Conservation (phyloP, 345 rosid genomes). For the Hypericum perforatum region DNA sequence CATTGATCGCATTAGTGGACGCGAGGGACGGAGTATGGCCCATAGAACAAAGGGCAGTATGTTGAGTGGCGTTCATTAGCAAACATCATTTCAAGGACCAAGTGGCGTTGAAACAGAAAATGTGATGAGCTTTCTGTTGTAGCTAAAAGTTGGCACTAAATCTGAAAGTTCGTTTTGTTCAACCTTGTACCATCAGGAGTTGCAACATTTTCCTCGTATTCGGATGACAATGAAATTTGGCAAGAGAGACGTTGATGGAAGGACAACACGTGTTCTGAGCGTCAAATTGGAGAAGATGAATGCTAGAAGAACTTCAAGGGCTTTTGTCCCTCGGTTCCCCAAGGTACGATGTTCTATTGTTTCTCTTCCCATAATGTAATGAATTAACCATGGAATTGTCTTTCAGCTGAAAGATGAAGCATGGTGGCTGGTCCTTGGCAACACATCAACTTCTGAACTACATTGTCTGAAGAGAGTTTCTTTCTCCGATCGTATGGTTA, state of each 20-base stretch:
- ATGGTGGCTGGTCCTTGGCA: constrained; percentile 92
- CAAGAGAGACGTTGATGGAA: constrained; percentile 34
- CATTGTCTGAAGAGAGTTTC: constrained; percentile 88
- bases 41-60: too few species aligned
- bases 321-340: constrained; percentile 77
- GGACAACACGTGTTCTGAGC: constrained; percentile 31
- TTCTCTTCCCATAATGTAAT: constrained; percentile 2
- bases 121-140: too few species aligned
- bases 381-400: constrained; percentile 11
- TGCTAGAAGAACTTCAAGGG: constrained; percentile 56
- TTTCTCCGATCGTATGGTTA: constrained; percentile 50
- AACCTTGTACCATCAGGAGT: constrained; percentile 40
- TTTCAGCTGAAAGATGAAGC: constrained; percentile 88
- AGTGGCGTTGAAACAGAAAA: too few species aligned
- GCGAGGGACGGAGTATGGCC: too few species aligned
- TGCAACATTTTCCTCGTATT: constrained; percentile 62
- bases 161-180: not conserved
- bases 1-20: not conserved
- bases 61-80: too few species aligned
- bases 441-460: constrained; percentile 52
- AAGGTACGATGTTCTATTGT: constrained; percentile 37
- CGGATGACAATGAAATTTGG: constrained; percentile 55
- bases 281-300: constrained; percentile 62
- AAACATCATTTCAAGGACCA: too few species aligned
- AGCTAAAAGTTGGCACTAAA: too few species aligned